Percentiles rank a stretch among this genome's conserved stretches.
Evolutionary conservation across 768 basidiomycete species (phyloP).

Genomic region (Lactarius pseudohatsudake): DNA sequence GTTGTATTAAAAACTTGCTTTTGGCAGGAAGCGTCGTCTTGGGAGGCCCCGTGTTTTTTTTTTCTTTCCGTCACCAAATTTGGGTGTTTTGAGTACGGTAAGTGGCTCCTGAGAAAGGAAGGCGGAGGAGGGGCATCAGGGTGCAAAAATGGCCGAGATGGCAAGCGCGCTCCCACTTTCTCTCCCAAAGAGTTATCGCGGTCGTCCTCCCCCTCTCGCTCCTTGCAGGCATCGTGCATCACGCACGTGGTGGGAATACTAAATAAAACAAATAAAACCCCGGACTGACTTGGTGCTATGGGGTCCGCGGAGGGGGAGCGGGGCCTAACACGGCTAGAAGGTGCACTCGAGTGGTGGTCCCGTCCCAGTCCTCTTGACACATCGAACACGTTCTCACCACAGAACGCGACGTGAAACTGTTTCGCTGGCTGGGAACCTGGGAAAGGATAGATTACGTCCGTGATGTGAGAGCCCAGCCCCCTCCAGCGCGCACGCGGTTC

Average conservation of each 20-base stretch:
- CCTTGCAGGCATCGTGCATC: background rate
- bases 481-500: conserved; percentile 5
- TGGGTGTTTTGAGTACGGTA: conserved; percentile 5
- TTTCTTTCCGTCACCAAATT: conserved; percentile 25
- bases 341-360: conserved; percentile 7
- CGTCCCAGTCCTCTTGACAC: conserved; percentile 21
- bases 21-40: conserved; percentile 13
- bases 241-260: background rate
- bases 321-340: conserved; percentile 20
- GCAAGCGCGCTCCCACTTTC: conserved; percentile 1
- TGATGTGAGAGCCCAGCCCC: background rate
- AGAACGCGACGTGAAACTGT: conserved; percentile 16
- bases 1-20: conserved; percentile 20
- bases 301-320: conserved; percentile 18
- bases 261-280: background rate
- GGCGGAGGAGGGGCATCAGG: background rate
- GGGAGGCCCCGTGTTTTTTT: background rate
- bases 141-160: conserved; percentile 7
- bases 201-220: background rate
- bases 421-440: conserved; percentile 11
- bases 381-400: conserved; percentile 23
- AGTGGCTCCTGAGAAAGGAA: conserved; percentile 3
- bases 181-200: background rate
- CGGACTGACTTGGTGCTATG: background rate
- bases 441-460: conserved; percentile 26